Base-by-base conservation (phyloP, 768 basidiomycete genomes). In the Hebeloma cylindrosporum region DNA sequence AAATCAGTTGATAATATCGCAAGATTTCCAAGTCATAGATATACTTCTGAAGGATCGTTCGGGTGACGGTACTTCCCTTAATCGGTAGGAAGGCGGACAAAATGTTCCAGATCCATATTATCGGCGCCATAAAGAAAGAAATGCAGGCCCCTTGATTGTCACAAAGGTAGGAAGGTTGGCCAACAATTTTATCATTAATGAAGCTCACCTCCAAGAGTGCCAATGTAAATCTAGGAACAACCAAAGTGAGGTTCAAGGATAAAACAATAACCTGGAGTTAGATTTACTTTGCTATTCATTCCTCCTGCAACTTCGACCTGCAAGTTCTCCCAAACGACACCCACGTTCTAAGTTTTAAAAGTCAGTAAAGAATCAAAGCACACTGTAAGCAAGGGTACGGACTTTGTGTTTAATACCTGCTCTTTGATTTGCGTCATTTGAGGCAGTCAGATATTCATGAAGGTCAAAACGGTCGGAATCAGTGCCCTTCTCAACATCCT, bases 241-340 rank as follows among this genome's bases (percentile, higher is more conserved):
- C 10, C 22, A 28, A 29, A 29, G 25, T 5, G 33, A 14, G 31
- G n/a, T 28, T 40, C 14, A 48, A 27, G 14, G 9, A 14, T 25
- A 22, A 6, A 16, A 17, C n/a, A 14, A 22, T 16, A 16, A 32
- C 5, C 2, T 10, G 17, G 17, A 22, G 21, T 10, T 14, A 21
- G 23, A 36, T 18, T 11, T 31, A 77, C 85, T 70, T 85, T 87
- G 59, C 67, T 70, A 59, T 77, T 71, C 8, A 65, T 56, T 9
- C 75, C 77, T 14, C 83, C 85, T 3, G 72, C 46, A 23, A 80
- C 83, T 5, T 78, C 68, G 23, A 88, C 86, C 46, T 79, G 68
- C 1, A 89, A 66, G 52, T 82, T 71, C 40, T 85, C 75, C 87
- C 87, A 89, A 18, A 79, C 78, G 17, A 89, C 80, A 23, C 85